Conservation (phyloP, 176 grass and related monocot species). For the Zizania latifolia region DNA sequence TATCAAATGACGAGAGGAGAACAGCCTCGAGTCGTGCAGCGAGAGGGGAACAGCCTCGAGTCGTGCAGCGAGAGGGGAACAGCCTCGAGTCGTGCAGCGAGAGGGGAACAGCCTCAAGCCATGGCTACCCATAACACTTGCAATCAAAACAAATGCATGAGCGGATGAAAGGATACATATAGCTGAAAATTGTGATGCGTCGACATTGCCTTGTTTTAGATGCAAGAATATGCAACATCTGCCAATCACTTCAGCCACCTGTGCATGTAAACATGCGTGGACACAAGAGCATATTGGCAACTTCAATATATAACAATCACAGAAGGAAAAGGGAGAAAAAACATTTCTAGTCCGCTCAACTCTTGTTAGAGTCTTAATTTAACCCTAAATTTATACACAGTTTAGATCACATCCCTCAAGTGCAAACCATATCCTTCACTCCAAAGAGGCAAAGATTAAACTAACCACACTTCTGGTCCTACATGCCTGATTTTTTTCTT, state of each 20-base stretch:
- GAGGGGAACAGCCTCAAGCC: too few species aligned
- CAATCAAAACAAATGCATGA: neutral
- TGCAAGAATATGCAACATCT: constrained; percentile 74
- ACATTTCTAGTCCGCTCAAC: neutral
- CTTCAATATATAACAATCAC: constrained; percentile 1
- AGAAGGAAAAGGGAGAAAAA: neutral
- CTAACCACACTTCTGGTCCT: too few species aligned
- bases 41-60: too few species aligned
- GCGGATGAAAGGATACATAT: constrained; percentile 91
- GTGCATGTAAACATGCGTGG: constrained; percentile 11
- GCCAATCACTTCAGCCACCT: constrained; percentile 69
- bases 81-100: too few species aligned
- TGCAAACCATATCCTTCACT: too few species aligned
- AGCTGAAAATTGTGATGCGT: constrained; percentile 89
- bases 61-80: too few species aligned
- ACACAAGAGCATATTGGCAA: neutral
- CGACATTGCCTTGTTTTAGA: constrained; percentile 69
- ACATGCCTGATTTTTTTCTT: too few species aligned
- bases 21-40: too few species aligned
- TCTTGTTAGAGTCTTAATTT: neutral
- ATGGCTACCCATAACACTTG: neutral
- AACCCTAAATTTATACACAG: neutral
- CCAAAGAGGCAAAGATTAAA: too few species aligned
- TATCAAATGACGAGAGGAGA: too few species aligned
- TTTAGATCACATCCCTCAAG: too few species aligned